A percentile compares a stretch with the other conserved stretches of the same genome.
These are phyloP conservation scores for Teratosphaeria gauchensis DNA, from an alignment of 2,329 filamentous ascomycete genomes.

Conservation along the genomic window DNA sequence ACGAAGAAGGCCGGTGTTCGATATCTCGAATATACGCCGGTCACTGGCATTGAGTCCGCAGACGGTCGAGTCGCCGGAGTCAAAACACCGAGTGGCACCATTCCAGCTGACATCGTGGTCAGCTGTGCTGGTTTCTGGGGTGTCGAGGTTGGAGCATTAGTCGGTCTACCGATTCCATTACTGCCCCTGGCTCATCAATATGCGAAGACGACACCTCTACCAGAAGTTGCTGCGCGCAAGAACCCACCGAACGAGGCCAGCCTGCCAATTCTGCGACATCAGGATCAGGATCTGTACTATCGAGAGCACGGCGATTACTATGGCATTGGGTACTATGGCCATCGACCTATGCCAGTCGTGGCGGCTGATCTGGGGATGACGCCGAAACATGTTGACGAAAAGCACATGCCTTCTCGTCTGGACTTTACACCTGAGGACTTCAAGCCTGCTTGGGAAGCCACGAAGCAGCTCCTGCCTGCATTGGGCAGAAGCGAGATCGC, in stretches of 20 bases:
- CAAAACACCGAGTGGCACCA: constrained; percentile 36
- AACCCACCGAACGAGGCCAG: constrained; percentile 40
- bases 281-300: constrained; percentile 56
- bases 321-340: constrained; percentile 56
- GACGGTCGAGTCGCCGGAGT: constrained; percentile 48
- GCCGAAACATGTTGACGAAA: constrained; percentile 44
- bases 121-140: constrained; percentile 60
- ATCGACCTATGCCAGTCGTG: constrained; percentile 51
- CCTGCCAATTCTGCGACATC: constrained; percentile 52
- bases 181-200: constrained; percentile 56
- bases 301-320: constrained; percentile 54
- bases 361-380: constrained; percentile 47
- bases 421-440: constrained; percentile 53
- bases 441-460: constrained; percentile 49
- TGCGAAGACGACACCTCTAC: constrained; percentile 49
- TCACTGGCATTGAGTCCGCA: constrained; percentile 46
- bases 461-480: constrained; percentile 45
- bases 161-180: constrained; percentile 47
- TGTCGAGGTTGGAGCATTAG: constrained; percentile 54
- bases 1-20: constrained; percentile 49
- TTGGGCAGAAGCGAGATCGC: constrained; percentile 43
- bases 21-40: constrained; percentile 47
- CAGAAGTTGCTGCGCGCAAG: constrained; percentile 34
- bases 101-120: constrained; percentile 51
- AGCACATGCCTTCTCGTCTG: constrained; percentile 55